Base-by-base conservation (phyloP, 495 filamentous ascomycete genomes). In the Sphaerosporella brunnea region DNA sequence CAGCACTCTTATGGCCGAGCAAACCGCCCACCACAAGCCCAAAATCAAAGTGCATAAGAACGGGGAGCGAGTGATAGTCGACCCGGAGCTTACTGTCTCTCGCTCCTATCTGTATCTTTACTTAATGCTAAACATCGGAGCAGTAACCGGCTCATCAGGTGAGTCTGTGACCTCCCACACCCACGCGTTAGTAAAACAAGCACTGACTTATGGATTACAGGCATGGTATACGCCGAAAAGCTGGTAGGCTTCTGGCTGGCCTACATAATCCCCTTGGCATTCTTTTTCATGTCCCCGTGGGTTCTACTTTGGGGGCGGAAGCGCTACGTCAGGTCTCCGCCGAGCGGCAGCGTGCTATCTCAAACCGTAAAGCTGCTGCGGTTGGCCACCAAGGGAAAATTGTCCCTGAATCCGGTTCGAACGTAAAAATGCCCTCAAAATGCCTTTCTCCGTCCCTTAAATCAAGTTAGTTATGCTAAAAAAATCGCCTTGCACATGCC, bases 171-270 rank as follows among this genome's bases (percentile, higher is more conserved):
- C 16, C 4, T 8, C 18, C 16, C 35, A 37, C 18, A 5, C 7
- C 16, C 18, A 9, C 8, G 8, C 5, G 7, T 18, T 37, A 18
- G n/a, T n/a, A n/a, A n/a, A n/a, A n/a, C n/a, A n/a, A n/a, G 9
- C 35, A 37, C 15, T 37, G 4, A 18, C 16, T 37, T 4, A 37
- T 18, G 5, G 8, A 5, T 15, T 18, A 5, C 35, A 37, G 35
- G 8, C 8, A 37, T 43, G 40, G 40, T 43, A 11, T 24, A 26
- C 23, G 38, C 39, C 38, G 79, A 80, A 62, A 70, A 77, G 47
- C 81, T 79, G 48, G 74, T 83, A 48, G 80, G 80, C 15, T 84
- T 82, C 66, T 84, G 73, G 68, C 66, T 82, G 7, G 66, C 76
- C 1, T 81, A 62, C 53, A 60, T 71, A 3, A 65, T 80, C 7